Evolutionary conservation across 108 stramenopile species (phyloP), one percentile per base, ranked within the genome.

Genomic region (Skeletonema menzelii): DNA sequence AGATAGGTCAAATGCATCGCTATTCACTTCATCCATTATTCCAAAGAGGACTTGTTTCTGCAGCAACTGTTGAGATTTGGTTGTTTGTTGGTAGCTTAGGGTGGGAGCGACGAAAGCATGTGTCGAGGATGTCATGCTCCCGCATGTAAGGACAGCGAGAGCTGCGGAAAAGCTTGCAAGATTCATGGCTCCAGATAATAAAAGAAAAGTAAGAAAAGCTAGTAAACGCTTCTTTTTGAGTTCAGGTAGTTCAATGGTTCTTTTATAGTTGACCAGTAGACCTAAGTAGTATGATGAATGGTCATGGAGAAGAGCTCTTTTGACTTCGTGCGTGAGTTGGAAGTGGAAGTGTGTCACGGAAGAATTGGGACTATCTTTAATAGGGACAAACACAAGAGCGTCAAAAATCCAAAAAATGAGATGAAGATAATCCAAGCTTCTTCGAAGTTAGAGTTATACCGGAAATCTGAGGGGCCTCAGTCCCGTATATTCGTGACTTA

Each of bases 1-100:
- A 44, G 87, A 73, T 12, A 90, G 84, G 67, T 90, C 84, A 77
- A 90, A 91, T 22, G 84, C 77, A 67, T 91, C 93, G 56, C 84
- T 70, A 46, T 89, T 82, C 31, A 94, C 86, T 82, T 94, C 93
- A 75, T 94, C 93, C 59, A 94, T 79, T 44, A 94, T 85, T 19
- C 93, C 93, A 26, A 55, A 63, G 24, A 86, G 84, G 17, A 66
- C 73, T 22, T 53, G 49, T 22, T 53, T 53, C 8, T 11, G 62
- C 31, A 7, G 38, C 13, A 27, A 19, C 15, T 58, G 59, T 6
- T 12, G 61, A 8, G 27, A 34, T 19, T 56, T 15, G 5, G 20
- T 56, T 27, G 17, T 27, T 35, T 53, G 10, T 8, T 19, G 19
- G 6, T 17, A 11, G 35, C 55, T 32, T 20, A 20, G 49, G n/a